Evolutionary conservation across 2,329 filamentous ascomycete species (phyloP).

Genomic region (Rhynchosporium agropyri): DNA sequence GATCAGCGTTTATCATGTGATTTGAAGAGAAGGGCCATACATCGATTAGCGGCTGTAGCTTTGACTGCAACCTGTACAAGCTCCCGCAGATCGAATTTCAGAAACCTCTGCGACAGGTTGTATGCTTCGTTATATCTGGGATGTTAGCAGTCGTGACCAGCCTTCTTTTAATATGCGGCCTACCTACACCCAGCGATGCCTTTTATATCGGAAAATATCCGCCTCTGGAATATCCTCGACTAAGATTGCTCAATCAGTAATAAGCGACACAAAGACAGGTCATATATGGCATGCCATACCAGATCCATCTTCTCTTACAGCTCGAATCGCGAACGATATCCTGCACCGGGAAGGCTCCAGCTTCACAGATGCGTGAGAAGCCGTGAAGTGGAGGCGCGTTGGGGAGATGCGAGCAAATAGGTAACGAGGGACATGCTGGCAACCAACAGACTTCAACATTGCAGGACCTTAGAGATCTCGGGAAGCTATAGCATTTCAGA

Average conservation of each 20-base stretch:
- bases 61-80: slow-evolving; percentile 33
- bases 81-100: slow-evolving; percentile 37
- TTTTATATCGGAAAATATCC: slow-evolving; percentile 39
- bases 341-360: background rate
- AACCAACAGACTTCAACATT: background rate
- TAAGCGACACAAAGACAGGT: background rate
- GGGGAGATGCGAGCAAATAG: background rate
- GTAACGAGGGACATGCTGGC: background rate
- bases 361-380: background rate
- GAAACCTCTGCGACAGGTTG: slow-evolving; percentile 38
- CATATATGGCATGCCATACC: background rate
- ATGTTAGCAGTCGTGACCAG: slow-evolving; percentile 22
- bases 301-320: slow-evolving; percentile 9
- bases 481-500: too few relatives aligned
- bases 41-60: slow-evolving; percentile 24
- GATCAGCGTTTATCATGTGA: slow-evolving; percentile 10
- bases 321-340: background rate
- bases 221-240: slow-evolving; percentile 30
- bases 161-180: slow-evolving; percentile 1
- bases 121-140: slow-evolving; percentile 35
- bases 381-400: background rate
- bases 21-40: slow-evolving; percentile 24
- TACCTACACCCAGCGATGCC: slow-evolving; percentile 34
- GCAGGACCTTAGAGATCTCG: background rate
- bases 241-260: slow-evolving; percentile 8